phyloP scores from a whole-genome alignment of 208 protist species.

The Wallacemonas sp. region DNA sequence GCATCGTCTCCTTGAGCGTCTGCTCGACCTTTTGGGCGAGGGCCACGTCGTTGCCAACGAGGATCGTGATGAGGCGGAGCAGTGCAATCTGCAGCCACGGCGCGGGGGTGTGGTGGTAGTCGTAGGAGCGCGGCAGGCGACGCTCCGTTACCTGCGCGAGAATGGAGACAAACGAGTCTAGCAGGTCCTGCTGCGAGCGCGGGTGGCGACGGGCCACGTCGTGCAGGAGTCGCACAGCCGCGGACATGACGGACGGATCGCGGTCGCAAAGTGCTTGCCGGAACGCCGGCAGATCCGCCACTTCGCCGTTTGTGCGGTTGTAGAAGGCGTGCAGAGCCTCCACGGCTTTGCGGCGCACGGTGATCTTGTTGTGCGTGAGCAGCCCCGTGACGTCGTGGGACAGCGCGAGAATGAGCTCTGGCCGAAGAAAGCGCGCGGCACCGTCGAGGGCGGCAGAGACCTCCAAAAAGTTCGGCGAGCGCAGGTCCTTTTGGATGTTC shows the following conservation, averaged over 20 bases:
- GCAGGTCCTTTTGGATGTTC: conserved; percentile 93
- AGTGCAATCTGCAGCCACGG: conserved; percentile 97
- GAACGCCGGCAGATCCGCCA: conserved; percentile 53
- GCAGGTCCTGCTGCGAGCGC: conserved; percentile 70
- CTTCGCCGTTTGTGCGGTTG: conserved; percentile 30
- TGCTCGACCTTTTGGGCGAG: conserved; percentile 63
- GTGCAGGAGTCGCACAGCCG: conserved; percentile 82
- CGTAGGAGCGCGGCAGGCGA: conserved; percentile 89
- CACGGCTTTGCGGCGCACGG: conserved; percentile 95
- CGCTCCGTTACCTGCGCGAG: conserved; percentile 93
- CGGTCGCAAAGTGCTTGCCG: conserved; percentile 90
- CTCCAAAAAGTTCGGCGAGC: conserved; percentile 89
- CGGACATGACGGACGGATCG: conserved; percentile 96
- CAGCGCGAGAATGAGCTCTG: conserved; percentile 90
- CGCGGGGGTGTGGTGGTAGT: conserved; percentile 96
- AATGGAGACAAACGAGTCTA: conserved; percentile 92
- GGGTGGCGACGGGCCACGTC: conserved; percentile 57
- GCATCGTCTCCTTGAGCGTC: conserved; percentile 86
- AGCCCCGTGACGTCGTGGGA: conserved; percentile 63
- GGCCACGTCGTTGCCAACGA: conserved; percentile 61
- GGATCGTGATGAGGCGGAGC: conserved; percentile 81
- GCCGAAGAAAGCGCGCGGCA: conserved; percentile 76
- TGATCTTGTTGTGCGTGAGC: conserved; percentile 48
- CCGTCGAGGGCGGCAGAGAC: conserved; percentile 90
- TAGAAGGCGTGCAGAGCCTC: conserved; percentile 90